Base-by-base conservation (phyloP, 345 rosid species). In the Eucalyptus leucophloia region DNA sequence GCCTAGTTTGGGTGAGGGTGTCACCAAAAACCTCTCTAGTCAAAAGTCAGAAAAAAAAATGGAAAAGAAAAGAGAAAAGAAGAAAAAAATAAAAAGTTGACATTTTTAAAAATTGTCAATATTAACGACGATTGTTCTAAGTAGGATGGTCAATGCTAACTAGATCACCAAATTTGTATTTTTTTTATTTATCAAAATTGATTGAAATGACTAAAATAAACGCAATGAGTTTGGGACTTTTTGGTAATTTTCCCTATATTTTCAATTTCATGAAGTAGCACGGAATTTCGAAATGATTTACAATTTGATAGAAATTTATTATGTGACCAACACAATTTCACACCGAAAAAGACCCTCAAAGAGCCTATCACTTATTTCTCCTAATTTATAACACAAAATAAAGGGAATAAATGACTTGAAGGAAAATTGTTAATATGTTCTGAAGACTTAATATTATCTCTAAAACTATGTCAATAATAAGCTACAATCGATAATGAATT, bases 111-210 rank as follows among this genome's bases (percentile, higher is more conserved):
- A 24, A 10, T 58, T 58, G 15, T 58, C 13, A 26, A 26, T 1
- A 28, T 58, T 58, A 58, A 28, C 15, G 2, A 3, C 4, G n/a
- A 26, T 26, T 54, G 60, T 54, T 4, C 5, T 54, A 54, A 4
- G 60, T 54, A 58, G 7, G 15, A 58, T 1, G 4, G 14, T 11
- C 4, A 3, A 7, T 11, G 14, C 1, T 58, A 0, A 58, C n/a
- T 58, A 58, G 15, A 58, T 5, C 3, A 3, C 2, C 7, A 12
- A 3, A 12, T 58, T 0, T 2, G 4, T 7, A 51, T 24, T 12
- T 58, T 58, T 58, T 58, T 26, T 11, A 9, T 51, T 3, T 51
- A 12, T 26, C 7, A 58, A 58, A 58, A 58, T 58, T 58, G 15
- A 58, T 3, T 26, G 7, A 0, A 58, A 58, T 11, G 15, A 58